Base-by-base conservation (phyloP, 208 protist species). In the Phytomonas sp. region DNA sequence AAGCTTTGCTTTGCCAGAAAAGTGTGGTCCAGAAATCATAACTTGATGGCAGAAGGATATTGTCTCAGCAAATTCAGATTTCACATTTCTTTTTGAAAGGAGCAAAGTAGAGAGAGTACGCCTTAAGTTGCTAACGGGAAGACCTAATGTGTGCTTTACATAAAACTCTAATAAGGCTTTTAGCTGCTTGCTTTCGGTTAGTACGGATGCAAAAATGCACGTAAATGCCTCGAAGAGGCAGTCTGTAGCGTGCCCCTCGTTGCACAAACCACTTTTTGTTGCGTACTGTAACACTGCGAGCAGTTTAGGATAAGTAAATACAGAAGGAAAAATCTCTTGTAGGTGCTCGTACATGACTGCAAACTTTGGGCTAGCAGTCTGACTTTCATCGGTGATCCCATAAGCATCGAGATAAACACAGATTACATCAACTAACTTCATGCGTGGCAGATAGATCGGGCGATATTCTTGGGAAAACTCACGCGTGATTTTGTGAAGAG, bases 1-100 rank as follows among this genome's bases (percentile, higher is more conserved):
- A 69, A 95, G 37, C 66, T 67, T 79, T 40, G 82, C 82, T 65
- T 91, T 93, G 19, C 87, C 87, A 29, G 83, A 83, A 66, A 91
- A 95, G 31, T 56, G 71, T 29, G 87, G 79, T 16, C 90, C 90
- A 23, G 88, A 52, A 37, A 95, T 65, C 29, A 91, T 74, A 1
- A 88, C 81, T 60, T 82, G 82, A 42, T 65, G 67, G 66, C 84
- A 84, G 60, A 74, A 70, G 56, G 60, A 61, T 69, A 93, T 92
- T 75, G 84, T 62, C 2, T 67, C 33, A 26, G 78, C 72, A 71
- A 93, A 92, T 23, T 80, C 45, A 19, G 19, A 12, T 23, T 56
- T 56, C 19, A 56, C 19, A 26, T 56, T 19, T 56, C 45, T 33
- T 29, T 37, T 40, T 30, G 61, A 82, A 60, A n/a, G 72, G 73